phyloP scores from a whole-genome alignment of 2,329 filamentous ascomycete genomes.

The Penicillium sp. region DNA sequence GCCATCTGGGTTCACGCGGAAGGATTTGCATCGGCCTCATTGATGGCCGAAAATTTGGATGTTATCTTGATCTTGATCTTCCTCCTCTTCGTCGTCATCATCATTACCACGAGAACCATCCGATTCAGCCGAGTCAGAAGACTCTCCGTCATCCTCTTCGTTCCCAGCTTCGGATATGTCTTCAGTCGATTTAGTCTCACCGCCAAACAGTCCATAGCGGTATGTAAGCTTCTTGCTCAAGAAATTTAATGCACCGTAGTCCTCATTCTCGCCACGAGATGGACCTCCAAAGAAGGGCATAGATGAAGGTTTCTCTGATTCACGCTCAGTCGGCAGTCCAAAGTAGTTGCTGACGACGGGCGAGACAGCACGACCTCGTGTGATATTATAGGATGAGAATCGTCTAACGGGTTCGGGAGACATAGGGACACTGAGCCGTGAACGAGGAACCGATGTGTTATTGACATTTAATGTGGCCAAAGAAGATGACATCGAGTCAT shows the following conservation, averaged over 20 bases:
- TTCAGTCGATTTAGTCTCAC: conserved; percentile 27
- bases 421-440: conserved; percentile 20
- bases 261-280: conserved; percentile 28
- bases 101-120: conserved; percentile 48
- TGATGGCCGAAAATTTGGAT: conserved; percentile 56
- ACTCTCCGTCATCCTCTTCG: conserved; percentile 19
- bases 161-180: conserved; percentile 18
- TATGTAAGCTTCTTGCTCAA: conserved; percentile 49
- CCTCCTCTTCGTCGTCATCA: conserved; percentile 53
- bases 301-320: conserved; percentile 29
- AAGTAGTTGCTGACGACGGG: conserved; percentile 48
- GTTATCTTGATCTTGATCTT: conserved; percentile 51
- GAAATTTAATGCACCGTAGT: conserved; percentile 56
- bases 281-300: conserved; percentile 29
- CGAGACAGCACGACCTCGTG: conserved; percentile 41
- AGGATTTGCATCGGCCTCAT: conserved; percentile 26
- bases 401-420: conserved; percentile 24
- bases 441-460: conserved; percentile 25
- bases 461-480: conserved; percentile 31
- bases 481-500: conserved; percentile 19
- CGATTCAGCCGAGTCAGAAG: conserved; percentile 31
- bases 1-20: background rate
- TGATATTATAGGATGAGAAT: conserved; percentile 36
- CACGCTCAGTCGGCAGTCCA: conserved; percentile 38
- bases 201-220: conserved; percentile 36